Conservation (phyloP, 768 basidiomycete genomes). For the Strobilomyces echinocephalus region DNA sequence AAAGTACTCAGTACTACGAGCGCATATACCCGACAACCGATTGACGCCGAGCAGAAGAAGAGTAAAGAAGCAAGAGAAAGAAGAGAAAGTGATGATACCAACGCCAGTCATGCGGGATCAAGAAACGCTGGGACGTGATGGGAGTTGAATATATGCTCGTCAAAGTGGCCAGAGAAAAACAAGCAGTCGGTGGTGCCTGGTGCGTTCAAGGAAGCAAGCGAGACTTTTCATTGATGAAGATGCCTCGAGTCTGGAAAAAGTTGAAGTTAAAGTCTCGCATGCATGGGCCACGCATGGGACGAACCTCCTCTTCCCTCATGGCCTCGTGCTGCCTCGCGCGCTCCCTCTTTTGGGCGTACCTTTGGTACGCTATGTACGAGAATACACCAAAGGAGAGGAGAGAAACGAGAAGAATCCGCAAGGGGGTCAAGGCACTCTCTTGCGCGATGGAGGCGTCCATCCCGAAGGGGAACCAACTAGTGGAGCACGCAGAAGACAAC, state of each 20-base stretch:
- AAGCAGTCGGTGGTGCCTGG: too few species aligned
- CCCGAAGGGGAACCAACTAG: slow-evolving; percentile 24
- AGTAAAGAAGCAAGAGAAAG: not conserved
- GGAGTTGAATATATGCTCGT: not conserved
- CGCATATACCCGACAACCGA: not conserved
- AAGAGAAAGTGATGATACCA: not conserved
- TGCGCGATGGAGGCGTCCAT: slow-evolving; percentile 1
- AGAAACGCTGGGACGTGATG: not conserved
- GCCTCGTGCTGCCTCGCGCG: slow-evolving; percentile 2
- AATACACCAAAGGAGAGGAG: slow-evolving; percentile 13
- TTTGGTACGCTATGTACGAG: slow-evolving; percentile 12
- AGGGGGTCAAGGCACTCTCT: not conserved
- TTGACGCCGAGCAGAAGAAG: not conserved
- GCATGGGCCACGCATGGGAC: not conserved
- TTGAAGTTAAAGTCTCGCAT: not conserved
- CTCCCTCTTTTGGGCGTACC: slow-evolving; percentile 4
- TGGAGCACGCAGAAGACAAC: slow-evolving; percentile 39
- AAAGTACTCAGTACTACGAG: slow-evolving; percentile 13
- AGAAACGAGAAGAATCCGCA: slow-evolving; percentile 2
- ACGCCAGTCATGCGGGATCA: slow-evolving; percentile 7
- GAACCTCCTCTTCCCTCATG: slow-evolving; percentile 12
- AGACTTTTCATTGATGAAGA: too few species aligned
- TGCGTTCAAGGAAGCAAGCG: too few species aligned
- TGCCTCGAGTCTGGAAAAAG: too few species aligned
- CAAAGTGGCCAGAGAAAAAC: not conserved